phyloP scores from a whole-genome alignment of 1,284 basidiomycete species.

The Leccinum brunneo-olivaceum region DNA sequence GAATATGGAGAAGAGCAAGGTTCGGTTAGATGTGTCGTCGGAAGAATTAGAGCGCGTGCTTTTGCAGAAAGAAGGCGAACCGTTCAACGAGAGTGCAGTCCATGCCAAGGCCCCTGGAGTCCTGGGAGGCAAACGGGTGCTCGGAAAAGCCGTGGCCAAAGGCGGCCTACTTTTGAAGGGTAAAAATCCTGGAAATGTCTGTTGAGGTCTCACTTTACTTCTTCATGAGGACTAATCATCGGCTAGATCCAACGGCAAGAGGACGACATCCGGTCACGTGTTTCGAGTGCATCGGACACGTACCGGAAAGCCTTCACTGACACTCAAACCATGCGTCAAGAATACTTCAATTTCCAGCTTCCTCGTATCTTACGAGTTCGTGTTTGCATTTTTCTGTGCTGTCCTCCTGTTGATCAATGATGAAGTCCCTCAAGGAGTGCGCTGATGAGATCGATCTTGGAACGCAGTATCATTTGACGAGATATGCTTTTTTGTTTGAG shows the following conservation, averaged over 20 bases:
- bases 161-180: slow-evolving; percentile 88
- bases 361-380: slow-evolving; percentile 87
- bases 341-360: slow-evolving; percentile 96
- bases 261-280: slow-evolving; percentile 83
- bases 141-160: slow-evolving; percentile 87
- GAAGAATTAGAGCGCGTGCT: slow-evolving; percentile 95
- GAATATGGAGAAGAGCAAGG: slow-evolving; percentile 84
- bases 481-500: slow-evolving; percentile 94
- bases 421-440: slow-evolving; percentile 88
- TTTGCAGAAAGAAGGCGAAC: slow-evolving; percentile 92
- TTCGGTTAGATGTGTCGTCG: slow-evolving; percentile 80
- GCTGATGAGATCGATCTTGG: slow-evolving; percentile 96
- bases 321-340: slow-evolving; percentile 85
- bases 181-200: slow-evolving; percentile 85
- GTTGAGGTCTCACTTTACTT: slow-evolving; percentile 37
- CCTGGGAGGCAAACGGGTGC: slow-evolving; percentile 65
- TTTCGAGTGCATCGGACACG: slow-evolving; percentile 81
- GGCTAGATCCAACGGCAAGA: slow-evolving; percentile 85
- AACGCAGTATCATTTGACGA: slow-evolving; percentile 91
- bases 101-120: slow-evolving; percentile 50
- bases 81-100: slow-evolving; percentile 71
- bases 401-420: slow-evolving; percentile 12
- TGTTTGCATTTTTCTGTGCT: slow-evolving; percentile 13
- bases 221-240: slow-evolving; percentile 9
- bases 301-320: slow-evolving; percentile 91